phyloP scores from a whole-genome alignment of 768 basidiomycete species.

The Royoungia palumana region DNA sequence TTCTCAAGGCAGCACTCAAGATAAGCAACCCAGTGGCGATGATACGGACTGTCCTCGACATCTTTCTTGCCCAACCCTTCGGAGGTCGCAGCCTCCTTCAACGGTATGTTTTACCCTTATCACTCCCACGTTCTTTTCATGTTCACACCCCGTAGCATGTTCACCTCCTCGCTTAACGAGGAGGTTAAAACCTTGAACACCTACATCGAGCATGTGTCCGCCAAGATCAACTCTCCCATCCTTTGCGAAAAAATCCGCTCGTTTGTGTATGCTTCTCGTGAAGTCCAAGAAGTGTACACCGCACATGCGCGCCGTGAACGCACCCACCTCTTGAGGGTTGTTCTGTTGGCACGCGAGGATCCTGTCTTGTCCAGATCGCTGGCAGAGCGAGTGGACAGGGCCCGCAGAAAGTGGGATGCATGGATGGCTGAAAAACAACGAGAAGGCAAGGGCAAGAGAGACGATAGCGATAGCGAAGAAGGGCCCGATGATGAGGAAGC shows the following conservation, averaged over 20 bases:
- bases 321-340: constrained; percentile 71
- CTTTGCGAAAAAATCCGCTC: constrained; percentile 85
- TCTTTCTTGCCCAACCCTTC: constrained; percentile 96
- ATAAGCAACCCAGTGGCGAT: constrained; percentile 96
- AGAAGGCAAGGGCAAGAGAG: constrained; percentile 32
- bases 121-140: constrained; percentile 1
- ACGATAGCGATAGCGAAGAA: constrained; percentile 81
- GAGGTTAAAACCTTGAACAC: constrained; percentile 83
- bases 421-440: constrained; percentile 62
- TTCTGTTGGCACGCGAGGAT: constrained; percentile 75
- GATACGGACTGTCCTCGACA: constrained; percentile 88
- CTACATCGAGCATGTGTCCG: constrained; percentile 83
- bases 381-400: constrained; percentile 74
- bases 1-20: constrained; percentile 86
- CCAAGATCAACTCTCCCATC: constrained; percentile 84
- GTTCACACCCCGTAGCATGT: constrained; percentile 62
- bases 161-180: constrained; percentile 86
- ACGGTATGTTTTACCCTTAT: constrained; percentile 44
- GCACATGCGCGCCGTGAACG: constrained; percentile 72
- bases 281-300: constrained; percentile 82
- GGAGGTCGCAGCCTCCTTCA: constrained; percentile 91
- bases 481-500: constrained; percentile 93
- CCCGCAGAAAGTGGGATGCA: constrained; percentile 72
- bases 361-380: constrained; percentile 75
- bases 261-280: constrained; percentile 83